Evolutionary conservation across 371 early-diverging fungal species (phyloP), one percentile per base, ranked within the genome.

Genomic region (Saksenaea oblongispora): DNA sequence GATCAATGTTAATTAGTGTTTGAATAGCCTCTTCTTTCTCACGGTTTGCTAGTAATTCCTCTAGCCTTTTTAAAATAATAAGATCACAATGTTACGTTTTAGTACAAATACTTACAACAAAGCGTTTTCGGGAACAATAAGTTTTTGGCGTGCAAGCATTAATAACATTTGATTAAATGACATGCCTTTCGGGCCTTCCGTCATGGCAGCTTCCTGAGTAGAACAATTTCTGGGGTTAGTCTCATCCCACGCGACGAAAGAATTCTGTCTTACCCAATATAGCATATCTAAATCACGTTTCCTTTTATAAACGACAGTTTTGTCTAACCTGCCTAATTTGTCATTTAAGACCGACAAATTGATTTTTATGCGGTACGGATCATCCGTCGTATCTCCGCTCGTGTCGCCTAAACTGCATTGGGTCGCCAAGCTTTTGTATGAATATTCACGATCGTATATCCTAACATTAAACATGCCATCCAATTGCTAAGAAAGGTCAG

Each of bases 91-190:
- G 22, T 37, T 42, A 44, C 13, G 0, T 22, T 18, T 9, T 22
- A 53, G 11, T 42, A 0, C 13, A 54, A 9, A 1, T 39, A 58
- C 78, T 74, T 78, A 81, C 82, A 79, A 39, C n/a, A 82, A 66
- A 0, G 80, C 73, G 53, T 82, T 69, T 56, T 82, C 83, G 24
- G 83, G 78, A 54, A 85, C 79, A 61, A 87, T 84, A 11, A 87
- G 64, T 66, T 85, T 87, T 63, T 80, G 76, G 54, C 82, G 83
- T 9, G 85, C 85, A 60, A 87, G 64, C 73, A 82, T 83, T 27
- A 75, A 68, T 28, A 87, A 67, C 85, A 85, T 85, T 60, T 83
- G 80, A 58, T 83, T 84, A 59, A 87, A 87, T 44, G 87, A 83
- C 13, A 87, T 74, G 3, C 87, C 87, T 62, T 71, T 72, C 0